phyloP scores from a whole-genome alignment of 1,284 basidiomycete species.

The Malassezia caprae region DNA sequence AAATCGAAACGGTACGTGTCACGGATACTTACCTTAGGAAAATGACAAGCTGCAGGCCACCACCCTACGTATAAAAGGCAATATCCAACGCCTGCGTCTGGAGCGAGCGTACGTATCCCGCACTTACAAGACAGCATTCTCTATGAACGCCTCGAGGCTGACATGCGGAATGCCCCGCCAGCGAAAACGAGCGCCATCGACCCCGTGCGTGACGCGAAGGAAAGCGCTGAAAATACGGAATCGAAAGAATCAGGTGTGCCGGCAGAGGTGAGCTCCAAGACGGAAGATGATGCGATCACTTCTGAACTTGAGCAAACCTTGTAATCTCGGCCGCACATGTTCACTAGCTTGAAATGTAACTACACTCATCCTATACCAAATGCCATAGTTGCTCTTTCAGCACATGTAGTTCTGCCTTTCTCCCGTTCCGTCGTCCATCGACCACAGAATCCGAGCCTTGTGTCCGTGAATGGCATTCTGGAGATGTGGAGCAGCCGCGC shows the following conservation, averaged over 20 bases:
- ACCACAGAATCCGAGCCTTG: neutral
- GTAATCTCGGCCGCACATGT: neutral
- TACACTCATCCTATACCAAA: neutral
- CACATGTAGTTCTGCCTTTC: neutral
- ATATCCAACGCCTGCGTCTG: slow-evolving; percentile 75
- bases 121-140: slow-evolving; percentile 21
- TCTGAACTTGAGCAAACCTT: neutral
- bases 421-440: neutral
- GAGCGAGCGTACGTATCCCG: slow-evolving; percentile 66
- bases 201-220: neutral
- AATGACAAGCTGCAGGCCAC: slow-evolving; percentile 77
- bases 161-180: slow-evolving; percentile 11
- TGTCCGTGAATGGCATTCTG: neutral
- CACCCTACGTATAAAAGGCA: slow-evolving; percentile 68
- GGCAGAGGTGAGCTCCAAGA: neutral
- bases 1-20: slow-evolving; percentile 65
- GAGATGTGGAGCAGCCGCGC: neutral
- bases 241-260: neutral
- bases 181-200: neutral
- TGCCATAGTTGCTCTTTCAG: neutral
- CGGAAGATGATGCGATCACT: neutral
- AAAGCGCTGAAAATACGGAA: neutral
- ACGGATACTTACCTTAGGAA: slow-evolving; percentile 53
- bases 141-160: slow-evolving; percentile 34
- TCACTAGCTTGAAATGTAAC: neutral